Conservation (phyloP, 345 rosid genomes). For the Physaria fendleri region DNA sequence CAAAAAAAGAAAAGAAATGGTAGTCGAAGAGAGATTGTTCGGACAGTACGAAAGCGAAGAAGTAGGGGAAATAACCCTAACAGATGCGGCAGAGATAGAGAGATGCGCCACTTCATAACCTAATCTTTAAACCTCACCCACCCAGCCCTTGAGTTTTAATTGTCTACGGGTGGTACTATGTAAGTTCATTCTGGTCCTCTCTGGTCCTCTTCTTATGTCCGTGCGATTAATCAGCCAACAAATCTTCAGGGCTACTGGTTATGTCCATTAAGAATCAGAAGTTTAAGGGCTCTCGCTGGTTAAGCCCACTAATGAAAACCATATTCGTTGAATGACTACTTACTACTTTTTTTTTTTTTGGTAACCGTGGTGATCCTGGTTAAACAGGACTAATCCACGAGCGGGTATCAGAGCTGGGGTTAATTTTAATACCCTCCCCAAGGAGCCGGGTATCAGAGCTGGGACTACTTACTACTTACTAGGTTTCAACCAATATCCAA, state of each 20-base stretch:
- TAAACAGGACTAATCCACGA: too few species aligned
- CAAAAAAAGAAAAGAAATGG: not conserved
- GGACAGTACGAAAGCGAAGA: not conserved
- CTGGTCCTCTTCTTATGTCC: not conserved
- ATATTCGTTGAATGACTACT: too few species aligned
- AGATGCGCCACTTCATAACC: slow-evolving; percentile 3
- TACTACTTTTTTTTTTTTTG: too few species aligned
- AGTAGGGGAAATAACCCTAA: not conserved
- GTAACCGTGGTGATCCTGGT: too few species aligned
- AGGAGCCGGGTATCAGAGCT: too few species aligned
- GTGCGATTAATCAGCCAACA: too few species aligned
- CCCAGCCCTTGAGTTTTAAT: not conserved
- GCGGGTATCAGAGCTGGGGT: too few species aligned
- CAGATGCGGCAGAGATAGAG: not conserved
- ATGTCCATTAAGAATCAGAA: not conserved
- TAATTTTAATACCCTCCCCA: too few species aligned
- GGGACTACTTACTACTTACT: too few species aligned
- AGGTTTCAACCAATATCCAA: too few species aligned
- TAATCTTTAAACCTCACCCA: slow-evolving; percentile 12
- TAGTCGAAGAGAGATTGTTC: not conserved
- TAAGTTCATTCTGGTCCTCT: not conserved
- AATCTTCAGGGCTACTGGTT: not conserved
- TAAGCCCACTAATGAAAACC: not conserved
- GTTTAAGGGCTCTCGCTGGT: not conserved
- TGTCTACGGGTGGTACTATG: not conserved